These are phyloP conservation scores for Steccherinum ochraceum DNA, from an alignment of 768 basidiomycete genomes.

Conservation along the genomic window DNA sequence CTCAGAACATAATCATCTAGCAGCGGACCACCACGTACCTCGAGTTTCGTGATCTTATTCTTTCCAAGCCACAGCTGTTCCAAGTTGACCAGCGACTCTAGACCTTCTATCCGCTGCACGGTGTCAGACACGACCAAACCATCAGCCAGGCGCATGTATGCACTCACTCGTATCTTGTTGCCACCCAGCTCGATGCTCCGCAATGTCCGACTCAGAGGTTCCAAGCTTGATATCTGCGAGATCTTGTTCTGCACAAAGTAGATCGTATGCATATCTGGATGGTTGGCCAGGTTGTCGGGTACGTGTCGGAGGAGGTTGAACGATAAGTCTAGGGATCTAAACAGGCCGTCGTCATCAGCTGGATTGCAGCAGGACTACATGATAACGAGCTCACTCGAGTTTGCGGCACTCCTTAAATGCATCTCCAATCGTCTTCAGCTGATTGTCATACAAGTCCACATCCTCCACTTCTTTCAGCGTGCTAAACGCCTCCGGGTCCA, in stretches of 20 bases:
- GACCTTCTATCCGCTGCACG: slow-evolving; percentile 75
- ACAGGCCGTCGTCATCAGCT: neutral
- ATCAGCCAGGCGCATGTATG: neutral
- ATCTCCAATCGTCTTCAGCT: slow-evolving; percentile 66
- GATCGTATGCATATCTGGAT: slow-evolving; percentile 63
- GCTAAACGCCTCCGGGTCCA: slow-evolving; percentile 70
- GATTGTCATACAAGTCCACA: slow-evolving; percentile 94
- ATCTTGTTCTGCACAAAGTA: slow-evolving; percentile 99
- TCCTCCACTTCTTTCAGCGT: slow-evolving; percentile 72
- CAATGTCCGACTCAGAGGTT: slow-evolving; percentile 46
- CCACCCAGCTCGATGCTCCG: slow-evolving; percentile 90
- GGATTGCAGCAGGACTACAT: neutral
- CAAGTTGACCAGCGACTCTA: slow-evolving; percentile 73
- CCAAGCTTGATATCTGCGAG: slow-evolving; percentile 64
- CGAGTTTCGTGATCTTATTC: slow-evolving; percentile 89
- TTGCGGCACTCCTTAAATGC: slow-evolving; percentile 53
- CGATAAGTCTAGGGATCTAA: slow-evolving; percentile 82
- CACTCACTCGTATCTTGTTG: slow-evolving; percentile 79
- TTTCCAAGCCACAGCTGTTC: slow-evolving; percentile 97
- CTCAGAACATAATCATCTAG: neutral
- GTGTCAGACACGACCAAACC: neutral
- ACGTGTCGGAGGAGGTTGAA: slow-evolving; percentile 84
- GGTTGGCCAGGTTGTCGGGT: slow-evolving; percentile 52
- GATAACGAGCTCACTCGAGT: slow-evolving; percentile 43
- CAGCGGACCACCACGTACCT: slow-evolving; percentile 39